Percentiles rank a stretch among this genome's conserved stretches.
These are phyloP conservation scores for Leccinum laetum DNA, from an alignment of 1,284 basidiomycete genomes.

Conservation along the genomic window DNA sequence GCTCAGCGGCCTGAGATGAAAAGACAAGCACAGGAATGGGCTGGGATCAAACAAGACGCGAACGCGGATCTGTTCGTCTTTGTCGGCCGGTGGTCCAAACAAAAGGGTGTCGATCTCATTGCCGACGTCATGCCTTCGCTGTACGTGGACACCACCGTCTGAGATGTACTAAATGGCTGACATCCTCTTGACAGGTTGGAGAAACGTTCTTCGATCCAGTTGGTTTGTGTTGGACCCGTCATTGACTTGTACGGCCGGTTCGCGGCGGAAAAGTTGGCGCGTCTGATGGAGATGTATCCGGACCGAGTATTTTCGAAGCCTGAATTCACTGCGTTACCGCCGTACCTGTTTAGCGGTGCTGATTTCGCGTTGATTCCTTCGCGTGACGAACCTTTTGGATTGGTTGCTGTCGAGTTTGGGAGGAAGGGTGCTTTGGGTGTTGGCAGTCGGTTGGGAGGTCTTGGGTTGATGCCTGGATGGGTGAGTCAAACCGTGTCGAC, in stretches of 20 bases:
- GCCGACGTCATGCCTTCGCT: conserved; percentile 90
- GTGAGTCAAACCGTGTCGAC: conserved; percentile 44
- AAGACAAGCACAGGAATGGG: conserved; percentile 93
- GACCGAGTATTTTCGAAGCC: conserved; percentile 93
- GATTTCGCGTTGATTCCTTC: conserved; percentile 95
- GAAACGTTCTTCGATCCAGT: conserved; percentile 82
- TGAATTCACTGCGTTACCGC: conserved; percentile 91
- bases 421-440: conserved; percentile 94
- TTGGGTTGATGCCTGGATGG: conserved; percentile 97
- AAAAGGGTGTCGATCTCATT: conserved; percentile 94
- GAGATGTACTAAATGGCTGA: conserved; percentile 12
- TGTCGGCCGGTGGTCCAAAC: conserved; percentile 96
- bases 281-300: conserved; percentile 93
- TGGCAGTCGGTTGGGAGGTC: conserved; percentile 87
- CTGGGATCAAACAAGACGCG: conserved; percentile 87
- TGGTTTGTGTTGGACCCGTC: conserved; percentile 89
- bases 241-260: conserved; percentile 94
- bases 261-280: conserved; percentile 88
- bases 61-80: conserved; percentile 90
- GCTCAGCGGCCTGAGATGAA: conserved; percentile 86
- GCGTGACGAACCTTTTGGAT: conserved; percentile 92
- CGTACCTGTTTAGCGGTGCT: conserved; percentile 90
- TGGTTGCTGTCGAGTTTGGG: conserved; percentile 94
- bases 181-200: conserved; percentile 55
- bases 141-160: conserved; percentile 43